phyloP scores from a whole-genome alignment of 306 rosid species.

The Trichosanthes truncata region DNA sequence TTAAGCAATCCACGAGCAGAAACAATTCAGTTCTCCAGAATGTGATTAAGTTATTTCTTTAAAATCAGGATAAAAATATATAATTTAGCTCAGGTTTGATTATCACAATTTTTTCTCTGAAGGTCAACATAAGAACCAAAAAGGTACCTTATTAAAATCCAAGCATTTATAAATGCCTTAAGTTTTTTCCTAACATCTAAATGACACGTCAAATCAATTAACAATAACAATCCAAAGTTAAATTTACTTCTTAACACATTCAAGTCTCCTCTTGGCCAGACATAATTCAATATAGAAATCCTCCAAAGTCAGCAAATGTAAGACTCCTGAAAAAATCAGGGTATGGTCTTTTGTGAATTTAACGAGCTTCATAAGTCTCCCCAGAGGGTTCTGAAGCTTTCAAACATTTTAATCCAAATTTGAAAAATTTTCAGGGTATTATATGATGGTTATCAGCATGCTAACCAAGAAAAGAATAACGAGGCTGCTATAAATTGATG shows the following conservation, averaged over 20 bases:
- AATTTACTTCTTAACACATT: not conserved
- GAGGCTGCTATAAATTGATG: not conserved
- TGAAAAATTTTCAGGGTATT: too few relatives aligned
- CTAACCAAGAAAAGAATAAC: not conserved
- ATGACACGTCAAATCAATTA: not conserved
- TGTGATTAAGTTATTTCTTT: not conserved
- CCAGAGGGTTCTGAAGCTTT: not conserved
- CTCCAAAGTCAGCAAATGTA: not conserved
- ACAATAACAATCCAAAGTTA: not conserved
- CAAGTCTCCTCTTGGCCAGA: not conserved
- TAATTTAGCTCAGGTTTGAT: not conserved
- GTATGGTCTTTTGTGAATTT: not conserved
- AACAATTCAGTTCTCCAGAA: not conserved
- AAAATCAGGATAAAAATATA: not conserved
- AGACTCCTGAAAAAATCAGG: not conserved
- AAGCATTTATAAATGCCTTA: not conserved
- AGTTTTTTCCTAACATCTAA: not conserved
- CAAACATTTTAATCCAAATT: not conserved
- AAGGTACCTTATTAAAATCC: not conserved
- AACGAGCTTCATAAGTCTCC: not conserved
- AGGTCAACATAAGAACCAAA: not conserved
- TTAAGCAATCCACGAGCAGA: conserved; percentile 14
- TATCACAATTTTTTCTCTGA: not conserved
- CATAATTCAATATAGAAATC: not conserved
- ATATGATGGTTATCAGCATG: too few relatives aligned